Conservation (phyloP, 2,329 filamentous ascomycete species). For the Colletotrichum salicis region DNA sequence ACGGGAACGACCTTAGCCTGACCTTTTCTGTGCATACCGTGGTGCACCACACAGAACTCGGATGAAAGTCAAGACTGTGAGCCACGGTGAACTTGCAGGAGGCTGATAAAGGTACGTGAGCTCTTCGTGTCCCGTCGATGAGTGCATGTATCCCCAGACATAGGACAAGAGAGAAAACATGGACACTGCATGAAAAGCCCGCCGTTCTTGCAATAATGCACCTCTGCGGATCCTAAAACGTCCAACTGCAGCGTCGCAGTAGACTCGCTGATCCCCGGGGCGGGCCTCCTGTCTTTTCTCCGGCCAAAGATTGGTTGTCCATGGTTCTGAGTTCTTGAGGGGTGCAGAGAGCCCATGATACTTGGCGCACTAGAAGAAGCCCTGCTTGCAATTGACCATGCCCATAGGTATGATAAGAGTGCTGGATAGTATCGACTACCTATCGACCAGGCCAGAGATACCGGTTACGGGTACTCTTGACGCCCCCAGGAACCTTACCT, state of each 20-base stretch:
- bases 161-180: constrained; percentile 7
- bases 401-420: background rate
- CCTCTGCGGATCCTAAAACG: constrained; percentile 1
- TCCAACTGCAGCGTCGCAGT: constrained; percentile 24
- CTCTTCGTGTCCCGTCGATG: background rate
- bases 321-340: background rate
- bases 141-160: background rate
- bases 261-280: constrained; percentile 21
- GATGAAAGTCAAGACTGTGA: background rate
- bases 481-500: background rate
- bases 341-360: background rate
- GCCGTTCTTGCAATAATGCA: constrained; percentile 15
- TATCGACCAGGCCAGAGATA: background rate
- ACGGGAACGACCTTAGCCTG: background rate
- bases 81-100: background rate
- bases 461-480: background rate
- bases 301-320: constrained; percentile 1
- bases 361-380: background rate
- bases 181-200: constrained; percentile 3
- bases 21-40: background rate
- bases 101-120: background rate
- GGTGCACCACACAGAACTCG: background rate
- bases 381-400: constrained; percentile 5
- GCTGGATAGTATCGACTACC: background rate
- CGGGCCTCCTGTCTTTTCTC: constrained; percentile 18